phyloP scores from a whole-genome alignment of 768 basidiomycete species.

The Xerocomellus intermedius region DNA sequence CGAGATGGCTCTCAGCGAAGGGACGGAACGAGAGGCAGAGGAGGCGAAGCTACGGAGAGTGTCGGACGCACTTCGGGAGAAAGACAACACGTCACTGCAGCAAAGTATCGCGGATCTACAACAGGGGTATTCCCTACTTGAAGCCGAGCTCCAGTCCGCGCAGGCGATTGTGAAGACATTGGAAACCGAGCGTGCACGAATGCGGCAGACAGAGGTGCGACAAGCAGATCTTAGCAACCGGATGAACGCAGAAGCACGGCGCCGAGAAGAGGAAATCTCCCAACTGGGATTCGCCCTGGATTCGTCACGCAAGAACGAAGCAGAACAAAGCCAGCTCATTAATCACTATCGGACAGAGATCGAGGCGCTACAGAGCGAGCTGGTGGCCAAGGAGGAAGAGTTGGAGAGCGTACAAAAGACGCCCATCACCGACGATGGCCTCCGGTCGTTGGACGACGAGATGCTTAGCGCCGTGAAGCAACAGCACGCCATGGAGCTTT shows the following conservation, averaged over 20 bases:
- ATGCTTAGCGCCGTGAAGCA: constrained; percentile 66
- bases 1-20: constrained; percentile 56
- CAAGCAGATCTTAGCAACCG: constrained; percentile 60
- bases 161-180: constrained; percentile 53
- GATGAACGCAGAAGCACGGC: constrained; percentile 42
- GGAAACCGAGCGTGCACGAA: constrained; percentile 62
- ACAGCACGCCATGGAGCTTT: constrained; percentile 79
- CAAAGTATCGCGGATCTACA: constrained; percentile 58
- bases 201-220: constrained; percentile 54
- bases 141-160: constrained; percentile 57
- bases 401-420: constrained; percentile 52
- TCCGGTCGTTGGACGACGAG: constrained; percentile 69
- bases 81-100: constrained; percentile 48
- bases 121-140: constrained; percentile 57
- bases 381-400: constrained; percentile 64
- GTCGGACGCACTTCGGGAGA: constrained; percentile 47
- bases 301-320: constrained; percentile 44
- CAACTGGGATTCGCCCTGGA: constrained; percentile 53
- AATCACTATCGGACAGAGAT: constrained; percentile 65
- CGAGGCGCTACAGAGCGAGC: constrained; percentile 63
- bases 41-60: constrained; percentile 45
- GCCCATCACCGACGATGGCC: constrained; percentile 38
- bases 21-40: constrained; percentile 48
- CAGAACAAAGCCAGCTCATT: constrained; percentile 65
- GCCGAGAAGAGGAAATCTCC: constrained; percentile 54